These are phyloP conservation scores for Lippia alba DNA, from an alignment of 305 asterid genomes.

Conservation along the genomic window DNA sequence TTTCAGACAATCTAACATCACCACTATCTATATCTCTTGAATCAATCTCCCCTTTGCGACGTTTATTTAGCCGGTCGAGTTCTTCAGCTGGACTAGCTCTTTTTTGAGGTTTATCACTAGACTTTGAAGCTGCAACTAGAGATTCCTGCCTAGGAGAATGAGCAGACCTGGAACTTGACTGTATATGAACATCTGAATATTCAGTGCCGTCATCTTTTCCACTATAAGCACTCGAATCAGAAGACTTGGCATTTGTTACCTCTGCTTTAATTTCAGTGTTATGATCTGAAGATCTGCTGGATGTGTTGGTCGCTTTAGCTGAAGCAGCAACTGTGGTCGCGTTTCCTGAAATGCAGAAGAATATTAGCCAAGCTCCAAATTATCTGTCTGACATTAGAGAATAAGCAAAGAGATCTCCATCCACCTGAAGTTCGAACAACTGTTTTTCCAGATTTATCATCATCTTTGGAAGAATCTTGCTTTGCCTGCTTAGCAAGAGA, in stretches of 20 bases:
- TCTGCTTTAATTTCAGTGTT: constrained; percentile 65
- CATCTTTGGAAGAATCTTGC: constrained; percentile 77
- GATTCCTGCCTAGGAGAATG: constrained; percentile 86
- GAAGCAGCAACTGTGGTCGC: constrained; percentile 44
- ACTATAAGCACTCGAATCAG: constrained; percentile 60
- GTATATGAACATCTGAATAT: constrained; percentile 60
- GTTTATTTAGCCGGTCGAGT: constrained; percentile 78
- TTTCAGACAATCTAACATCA: constrained; percentile 73
- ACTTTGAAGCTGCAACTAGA: constrained; percentile 49
- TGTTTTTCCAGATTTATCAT: constrained; percentile 66
- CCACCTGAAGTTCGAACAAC: constrained; percentile 58
- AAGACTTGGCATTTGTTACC: constrained; percentile 47
- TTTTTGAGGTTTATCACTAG: constrained; percentile 78
- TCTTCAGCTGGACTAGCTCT: constrained; percentile 89
- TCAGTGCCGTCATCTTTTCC: constrained; percentile 77
- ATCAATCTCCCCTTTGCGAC: constrained; percentile 86
- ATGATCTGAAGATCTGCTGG: constrained; percentile 58
- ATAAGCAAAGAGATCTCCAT: constrained; percentile 36
- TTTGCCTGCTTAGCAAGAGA: constrained; percentile 78
- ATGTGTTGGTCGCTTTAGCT: constrained; percentile 56
- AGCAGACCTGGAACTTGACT: constrained; percentile 57
- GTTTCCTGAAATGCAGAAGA: constrained; percentile 64
- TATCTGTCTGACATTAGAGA: constrained; percentile 38
- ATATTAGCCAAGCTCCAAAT: constrained; percentile 44
- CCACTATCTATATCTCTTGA: constrained; percentile 66